Evolutionary conservation across 306 rosid genomes (phyloP).

Genomic region (Ormosia semicastrata): DNA sequence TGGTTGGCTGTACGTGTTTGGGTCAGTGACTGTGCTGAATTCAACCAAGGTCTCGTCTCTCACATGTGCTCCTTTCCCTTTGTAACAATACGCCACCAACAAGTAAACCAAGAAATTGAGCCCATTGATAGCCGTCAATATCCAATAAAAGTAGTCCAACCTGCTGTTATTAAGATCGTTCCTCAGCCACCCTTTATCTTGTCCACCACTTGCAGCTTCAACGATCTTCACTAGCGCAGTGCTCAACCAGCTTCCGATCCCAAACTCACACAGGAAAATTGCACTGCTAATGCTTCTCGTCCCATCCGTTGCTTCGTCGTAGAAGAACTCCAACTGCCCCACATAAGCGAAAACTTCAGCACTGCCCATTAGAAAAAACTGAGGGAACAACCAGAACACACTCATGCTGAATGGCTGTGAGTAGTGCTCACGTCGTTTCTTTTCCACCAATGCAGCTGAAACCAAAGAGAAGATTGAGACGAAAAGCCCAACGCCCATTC

Average conservation of each 20-base stretch:
- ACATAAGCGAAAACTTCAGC: constrained; percentile 71
- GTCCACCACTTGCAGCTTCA: constrained; percentile 35
- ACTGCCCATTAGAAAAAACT: constrained; percentile 48
- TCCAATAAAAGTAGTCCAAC: constrained; percentile 57
- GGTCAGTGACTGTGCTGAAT: too few relatives aligned
- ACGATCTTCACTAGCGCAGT: constrained; percentile 47
- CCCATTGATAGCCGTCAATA: constrained; percentile 35
- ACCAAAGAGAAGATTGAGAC: constrained; percentile 49
- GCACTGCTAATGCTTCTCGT: constrained; percentile 63
- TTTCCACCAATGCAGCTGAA: constrained; percentile 52
- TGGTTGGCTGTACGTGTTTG: too few relatives aligned
- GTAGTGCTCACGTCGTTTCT: constrained; percentile 34
- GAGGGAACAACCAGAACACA: constrained; percentile 68
- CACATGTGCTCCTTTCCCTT: constrained; percentile 27
- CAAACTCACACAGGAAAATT: constrained; percentile 48
- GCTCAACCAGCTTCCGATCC: constrained; percentile 62
- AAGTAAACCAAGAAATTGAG: constrained; percentile 45
- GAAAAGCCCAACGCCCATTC: constrained; percentile 61
- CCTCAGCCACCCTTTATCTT: constrained; percentile 47
- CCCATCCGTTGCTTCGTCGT: constrained; percentile 67
- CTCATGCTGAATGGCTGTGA: constrained; percentile 27
- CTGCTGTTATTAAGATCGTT: constrained; percentile 38
- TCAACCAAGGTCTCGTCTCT: background rate
- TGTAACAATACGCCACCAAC: constrained; percentile 31
- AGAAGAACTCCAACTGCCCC: constrained; percentile 71